Base-by-base conservation (phyloP, 345 rosid species). In the Salix purpurea region DNA sequence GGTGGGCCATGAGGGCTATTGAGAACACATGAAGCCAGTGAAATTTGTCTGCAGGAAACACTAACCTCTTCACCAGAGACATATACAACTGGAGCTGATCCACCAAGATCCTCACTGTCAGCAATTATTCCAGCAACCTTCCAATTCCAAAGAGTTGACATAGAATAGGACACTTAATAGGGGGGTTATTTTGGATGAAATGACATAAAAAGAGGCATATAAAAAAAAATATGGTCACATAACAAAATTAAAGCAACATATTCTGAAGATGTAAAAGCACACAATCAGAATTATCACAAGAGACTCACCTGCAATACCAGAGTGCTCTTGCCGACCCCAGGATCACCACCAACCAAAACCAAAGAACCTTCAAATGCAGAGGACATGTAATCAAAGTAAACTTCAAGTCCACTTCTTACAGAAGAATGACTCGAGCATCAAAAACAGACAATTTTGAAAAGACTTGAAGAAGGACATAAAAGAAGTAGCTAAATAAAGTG, bases 281-380 rank as follows among this genome's bases (percentile, higher is more conserved):
- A 69, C n/a, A 13, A 50, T 26, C 24, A 75, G 65, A 70, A 24
- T 8, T 65, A 36, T 37, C 44, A 21, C 4, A 56, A 44, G 39
- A 67, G 56, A 62, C 66, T 48, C 75, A 93, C 99, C 92, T 95
- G 99, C 85, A 95, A 86, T 72, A 95, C 79, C 73, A 95, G 80
- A 28, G 99, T 95, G 75, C 99, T 95, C 88, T 95, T 95, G 82
- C 99, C 99, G 79, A 95, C 91, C 75, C 99, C 98, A 67, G 98
- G 99, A 79, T 95, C 97, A 74, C 99, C 98, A 75, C 98, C 94
- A 75, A 95, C 78, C 87, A 95, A 85, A 82, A 95, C 86, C 85
- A 95, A 70, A 50, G 98, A 95, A 74, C 97, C 98, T 92, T 76
- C 61, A 83, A 80, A 77, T 36, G 9, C 56, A 67, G 54, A 37